Conservation (phyloP, 2,329 filamentous ascomycete genomes). For the Botryotinia convoluta region DNA sequence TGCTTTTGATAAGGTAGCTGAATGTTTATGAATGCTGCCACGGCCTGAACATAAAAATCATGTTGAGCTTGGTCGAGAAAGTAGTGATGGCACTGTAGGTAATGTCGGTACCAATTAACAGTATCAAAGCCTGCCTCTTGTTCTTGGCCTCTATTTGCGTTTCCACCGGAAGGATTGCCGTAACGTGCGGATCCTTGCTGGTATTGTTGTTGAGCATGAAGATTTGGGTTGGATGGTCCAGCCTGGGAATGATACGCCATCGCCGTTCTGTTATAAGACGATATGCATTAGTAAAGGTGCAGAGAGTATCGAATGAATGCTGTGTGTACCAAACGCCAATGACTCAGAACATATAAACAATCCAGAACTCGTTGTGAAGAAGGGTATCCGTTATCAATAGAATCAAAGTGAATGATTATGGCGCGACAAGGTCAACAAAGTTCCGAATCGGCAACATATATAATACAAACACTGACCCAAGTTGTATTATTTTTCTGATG, state of each 20-base stretch:
- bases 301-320: background rate
- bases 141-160: constrained; percentile 1
- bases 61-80: constrained; percentile 92
- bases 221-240: constrained; percentile 17
- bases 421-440: background rate
- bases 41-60: constrained; percentile 75
- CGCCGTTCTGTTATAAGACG: constrained; percentile 14
- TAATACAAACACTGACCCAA: background rate
- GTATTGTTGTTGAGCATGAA: constrained; percentile 8
- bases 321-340: constrained; percentile 3
- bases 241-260: constrained; percentile 22
- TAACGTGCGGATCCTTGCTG: constrained; percentile 9
- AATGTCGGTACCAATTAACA: constrained; percentile 89
- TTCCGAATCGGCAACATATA: background rate
- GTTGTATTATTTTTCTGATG: background rate
- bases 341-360: background rate
- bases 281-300: constrained; percentile 5
- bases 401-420: background rate
- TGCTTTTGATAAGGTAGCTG: constrained; percentile 77
- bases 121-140: constrained; percentile 59
- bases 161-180: background rate
- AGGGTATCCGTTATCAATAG: background rate
- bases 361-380: background rate
- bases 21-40: constrained; percentile 91
- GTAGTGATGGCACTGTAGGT: constrained; percentile 84